Evolutionary conservation across 306 rosid species (phyloP), one percentile per base, ranked within the genome.

Genomic region (Cucumis melo): DNA sequence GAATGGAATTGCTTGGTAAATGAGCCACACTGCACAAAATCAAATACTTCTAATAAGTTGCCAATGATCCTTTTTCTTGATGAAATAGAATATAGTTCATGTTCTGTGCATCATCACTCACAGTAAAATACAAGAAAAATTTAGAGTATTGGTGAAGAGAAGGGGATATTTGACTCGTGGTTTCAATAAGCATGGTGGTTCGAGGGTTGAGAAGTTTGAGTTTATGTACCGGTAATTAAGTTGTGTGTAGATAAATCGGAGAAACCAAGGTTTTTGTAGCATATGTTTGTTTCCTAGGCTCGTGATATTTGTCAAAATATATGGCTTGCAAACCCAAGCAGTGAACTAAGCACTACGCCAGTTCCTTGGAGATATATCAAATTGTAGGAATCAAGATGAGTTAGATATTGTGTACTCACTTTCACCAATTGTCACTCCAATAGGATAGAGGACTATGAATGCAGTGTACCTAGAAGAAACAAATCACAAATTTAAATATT

Each of bases 1-100:
- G 68, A 85, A 87, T 42, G 97, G 93, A 82, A 94, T 90, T 48
- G 97, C 93, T 75, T 87, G 86, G 83, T 90, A 93, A 91, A 90
- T 87, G 64, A 75, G 50, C 96, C 97, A 89, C 79, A 91, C 96
- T 93, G 91, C 89, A 70, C 53, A 44, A 46, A 46, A 46, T 46
- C 16, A 46, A 46, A 68, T 21, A 38, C 53, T 39, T 68, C 27
- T 27, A 21, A 71, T 46, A 12, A 20, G 36, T 44, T 9, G 24
- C 58, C 59, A 23, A 32, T 73, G 27, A 23, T 48, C 24, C 14
- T 65, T 38, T 65, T 65, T 39, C 73, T 66, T 39, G 51, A 38
- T 66, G 10, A 66, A 66, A 10, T 67, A 12, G 74, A 42, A 67
- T 42, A 20, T 41, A 41, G 54, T 67, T 67, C 41, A 17, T 17